phyloP scores from a whole-genome alignment of 108 stramenopile genomes.

The Cyclostephanos invisitatus region DNA sequence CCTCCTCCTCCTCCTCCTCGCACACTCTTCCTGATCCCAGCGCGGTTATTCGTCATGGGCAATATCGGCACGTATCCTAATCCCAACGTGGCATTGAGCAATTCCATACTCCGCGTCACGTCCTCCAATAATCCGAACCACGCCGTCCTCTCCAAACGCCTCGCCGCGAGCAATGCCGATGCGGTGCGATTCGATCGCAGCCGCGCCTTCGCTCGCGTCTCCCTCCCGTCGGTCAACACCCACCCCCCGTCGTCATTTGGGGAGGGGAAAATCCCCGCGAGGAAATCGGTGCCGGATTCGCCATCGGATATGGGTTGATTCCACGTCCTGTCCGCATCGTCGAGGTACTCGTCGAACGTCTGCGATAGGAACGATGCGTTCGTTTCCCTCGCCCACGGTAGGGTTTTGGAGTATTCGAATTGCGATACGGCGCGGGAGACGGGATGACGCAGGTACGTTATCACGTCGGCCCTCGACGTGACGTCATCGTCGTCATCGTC shows the following conservation, averaged over 20 bases:
- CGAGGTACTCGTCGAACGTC: constrained; percentile 27
- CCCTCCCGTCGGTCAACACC: constrained; percentile 20
- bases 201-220: constrained; percentile 15
- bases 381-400: constrained; percentile 15
- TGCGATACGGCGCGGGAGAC: constrained; percentile 33
- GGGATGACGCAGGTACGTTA: constrained; percentile 47
- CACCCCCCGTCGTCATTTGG: background rate
- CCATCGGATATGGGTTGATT: constrained; percentile 31
- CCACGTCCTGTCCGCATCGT: constrained; percentile 22
- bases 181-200: constrained; percentile 26
- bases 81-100: constrained; percentile 22
- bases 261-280: constrained; percentile 27
- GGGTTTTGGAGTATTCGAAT: constrained; percentile 36
- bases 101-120: constrained; percentile 26
- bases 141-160: constrained; percentile 22
- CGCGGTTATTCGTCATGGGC: constrained; percentile 13
- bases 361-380: constrained; percentile 23
- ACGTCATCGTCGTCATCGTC: background rate
- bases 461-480: constrained; percentile 16
- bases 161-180: constrained; percentile 17
- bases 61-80: constrained; percentile 14
- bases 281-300: constrained; percentile 25
- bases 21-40: background rate
- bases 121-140: constrained; percentile 50
- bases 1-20: background rate